These are phyloP conservation scores for Syzygium malaccense DNA, from an alignment of 441 rosid species.

Conservation along the genomic window DNA sequence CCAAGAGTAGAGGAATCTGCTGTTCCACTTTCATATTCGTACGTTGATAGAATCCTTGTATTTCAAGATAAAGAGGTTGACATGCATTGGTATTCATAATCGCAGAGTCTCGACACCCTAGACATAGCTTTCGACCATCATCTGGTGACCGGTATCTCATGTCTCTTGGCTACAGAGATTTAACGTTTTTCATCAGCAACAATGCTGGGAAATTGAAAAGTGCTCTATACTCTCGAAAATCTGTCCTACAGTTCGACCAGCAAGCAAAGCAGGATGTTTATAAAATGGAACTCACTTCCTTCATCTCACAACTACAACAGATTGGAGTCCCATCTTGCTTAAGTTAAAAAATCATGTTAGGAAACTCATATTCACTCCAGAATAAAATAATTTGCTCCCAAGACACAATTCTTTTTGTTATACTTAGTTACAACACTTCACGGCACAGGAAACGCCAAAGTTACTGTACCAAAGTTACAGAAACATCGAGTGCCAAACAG, in stretches of 20 bases:
- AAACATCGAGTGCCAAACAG: neutral
- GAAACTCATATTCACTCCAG: neutral
- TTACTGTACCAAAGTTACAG: neutral
- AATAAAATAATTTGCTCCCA: neutral
- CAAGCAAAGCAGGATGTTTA: neutral
- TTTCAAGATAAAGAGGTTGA: neutral
- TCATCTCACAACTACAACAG: neutral
- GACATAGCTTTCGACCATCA: slow-evolving; percentile 12
- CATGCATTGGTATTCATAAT: neutral
- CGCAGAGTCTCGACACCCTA: slow-evolving; percentile 4
- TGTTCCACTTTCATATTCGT: neutral
- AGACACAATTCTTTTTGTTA: neutral
- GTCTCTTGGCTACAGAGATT: slow-evolving; percentile 1
- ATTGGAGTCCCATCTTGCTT: slow-evolving; percentile 5
- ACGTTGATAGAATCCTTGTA: neutral
- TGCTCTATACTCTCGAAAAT: neutral
- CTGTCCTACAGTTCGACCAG: neutral
- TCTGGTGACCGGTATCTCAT: neutral
- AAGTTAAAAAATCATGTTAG: neutral
- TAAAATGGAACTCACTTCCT: neutral
- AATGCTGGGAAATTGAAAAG: neutral
- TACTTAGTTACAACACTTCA: neutral
- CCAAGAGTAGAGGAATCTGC: neutral
- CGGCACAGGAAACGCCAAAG: neutral
- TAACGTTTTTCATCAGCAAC: neutral